These are phyloP conservation scores for Serendipita sp. DNA, from an alignment of 768 basidiomycete species.

Conservation along the genomic window DNA sequence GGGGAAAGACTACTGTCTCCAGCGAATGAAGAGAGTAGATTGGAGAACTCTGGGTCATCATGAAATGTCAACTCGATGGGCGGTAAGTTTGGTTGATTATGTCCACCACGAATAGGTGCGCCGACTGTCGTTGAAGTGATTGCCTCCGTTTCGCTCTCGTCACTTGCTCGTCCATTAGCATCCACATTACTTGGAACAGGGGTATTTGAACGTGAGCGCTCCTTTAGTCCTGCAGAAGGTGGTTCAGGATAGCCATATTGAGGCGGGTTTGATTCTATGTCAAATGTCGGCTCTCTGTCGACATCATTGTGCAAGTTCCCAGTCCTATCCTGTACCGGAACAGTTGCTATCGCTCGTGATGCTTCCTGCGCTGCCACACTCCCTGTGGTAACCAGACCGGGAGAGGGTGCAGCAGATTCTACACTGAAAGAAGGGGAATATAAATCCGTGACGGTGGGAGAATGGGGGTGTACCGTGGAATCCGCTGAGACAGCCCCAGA, in stretches of 20 bases:
- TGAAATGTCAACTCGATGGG: background rate
- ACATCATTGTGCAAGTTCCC: background rate
- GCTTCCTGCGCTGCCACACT: background rate
- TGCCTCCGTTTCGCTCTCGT: background rate
- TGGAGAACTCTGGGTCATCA: background rate
- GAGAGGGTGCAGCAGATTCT: conserved; percentile 5
- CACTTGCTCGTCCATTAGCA: conserved; percentile 3
- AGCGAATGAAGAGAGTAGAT: background rate
- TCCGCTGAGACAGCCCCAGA: background rate
- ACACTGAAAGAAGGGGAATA: background rate
- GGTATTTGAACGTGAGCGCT: background rate
- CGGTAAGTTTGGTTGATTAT: background rate
- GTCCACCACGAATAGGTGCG: background rate
- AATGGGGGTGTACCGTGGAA: background rate
- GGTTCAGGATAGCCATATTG: background rate
- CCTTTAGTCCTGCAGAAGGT: background rate
- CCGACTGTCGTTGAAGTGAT: background rate
- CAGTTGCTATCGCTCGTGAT: background rate
- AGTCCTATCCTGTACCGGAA: background rate
- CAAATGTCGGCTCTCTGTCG: background rate
- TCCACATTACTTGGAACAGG: conserved; percentile 5
- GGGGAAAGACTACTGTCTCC: background rate
- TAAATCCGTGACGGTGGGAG: background rate
- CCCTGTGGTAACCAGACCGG: conserved; percentile 5
- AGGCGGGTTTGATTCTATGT: background rate